Evolutionary conservation across 78 protist genomes (phyloP), one percentile per base, ranked within the genome.

Genomic region (slime mould (Dictyostelium discoideum)): DNA sequence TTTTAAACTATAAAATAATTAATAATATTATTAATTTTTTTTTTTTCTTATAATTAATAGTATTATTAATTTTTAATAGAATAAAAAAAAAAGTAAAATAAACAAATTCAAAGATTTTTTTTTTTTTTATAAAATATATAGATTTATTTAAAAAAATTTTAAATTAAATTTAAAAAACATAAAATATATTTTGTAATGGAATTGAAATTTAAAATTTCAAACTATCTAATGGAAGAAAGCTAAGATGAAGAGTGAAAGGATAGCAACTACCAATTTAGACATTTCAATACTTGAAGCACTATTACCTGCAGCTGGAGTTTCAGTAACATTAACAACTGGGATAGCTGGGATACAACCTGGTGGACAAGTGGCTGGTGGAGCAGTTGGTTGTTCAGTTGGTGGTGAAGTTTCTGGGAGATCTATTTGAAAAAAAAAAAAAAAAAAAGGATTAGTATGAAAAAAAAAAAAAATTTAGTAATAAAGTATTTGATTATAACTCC

Each of bases 251-350:
- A 88, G 54, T 4, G 94, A 60, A 32, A 88, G 82, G 32, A 26
- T 72, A 67, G 87, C 94, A 65, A 88, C 94, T 2, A 88, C 32
- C 3, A 88, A 54, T 65, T 78, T 88, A 46, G 87, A 69, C 44
- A 80, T 72, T 80, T 46, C 67, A 40, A 86, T 39, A 5, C 2
- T 29, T 40, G 73, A 40, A 13, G 85, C 92, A 54, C n/a, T 32
- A 57, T 77, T 76, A 74, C 92, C 92, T 26, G 82, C 92, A 57
- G 69, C 92, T 90, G 87, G 87, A 11, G 88, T 80, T 65, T 82
- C 54, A 24, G 92, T 86, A 26, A 39, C 39, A 6, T 85, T 67
- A 29, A 3, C 24, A 18, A 79, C 40, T 46, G 83, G 94, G 32
- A 20, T 50, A 9, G 40, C 24, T 24, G 63, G 44, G 10, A 40